A percentile compares a stretch with the other conserved stretches of the same genome.
Evolutionary conservation across 495 filamentous ascomycete genomes (phyloP).

Genomic region (Xylaria longipes): DNA sequence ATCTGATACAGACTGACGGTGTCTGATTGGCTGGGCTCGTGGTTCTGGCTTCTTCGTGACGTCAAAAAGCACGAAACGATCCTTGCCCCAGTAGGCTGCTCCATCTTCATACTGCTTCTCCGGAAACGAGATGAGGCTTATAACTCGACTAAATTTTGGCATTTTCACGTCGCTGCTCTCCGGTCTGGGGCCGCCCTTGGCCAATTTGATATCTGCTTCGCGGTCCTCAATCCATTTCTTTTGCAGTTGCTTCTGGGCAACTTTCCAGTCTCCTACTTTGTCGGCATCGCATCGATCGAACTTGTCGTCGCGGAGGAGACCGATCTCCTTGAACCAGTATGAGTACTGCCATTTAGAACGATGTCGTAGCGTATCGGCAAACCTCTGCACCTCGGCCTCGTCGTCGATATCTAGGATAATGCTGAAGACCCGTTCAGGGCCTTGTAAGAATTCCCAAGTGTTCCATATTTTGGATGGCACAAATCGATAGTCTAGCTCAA

Average conservation of each 20-base stretch:
- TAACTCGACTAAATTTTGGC: neutral
- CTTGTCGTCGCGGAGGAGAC: neutral
- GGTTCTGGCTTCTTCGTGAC: neutral
- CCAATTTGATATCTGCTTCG: neutral
- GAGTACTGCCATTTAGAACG: neutral
- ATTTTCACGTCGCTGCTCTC: neutral
- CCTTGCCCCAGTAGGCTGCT: neutral
- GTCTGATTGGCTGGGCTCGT: neutral
- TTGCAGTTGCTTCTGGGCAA: neutral
- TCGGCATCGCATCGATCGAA: neutral
- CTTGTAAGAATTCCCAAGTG: neutral
- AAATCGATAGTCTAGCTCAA: neutral
- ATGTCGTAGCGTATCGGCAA: neutral
- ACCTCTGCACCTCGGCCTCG: neutral
- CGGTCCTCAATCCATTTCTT: neutral
- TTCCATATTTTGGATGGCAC: neutral
- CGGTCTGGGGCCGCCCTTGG: neutral
- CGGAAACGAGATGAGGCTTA: neutral
- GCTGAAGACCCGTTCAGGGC: neutral
- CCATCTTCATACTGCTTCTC: neutral
- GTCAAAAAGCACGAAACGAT: neutral
- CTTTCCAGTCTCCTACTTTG: neutral
- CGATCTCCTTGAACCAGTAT: neutral
- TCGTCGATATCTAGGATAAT: constrained; percentile 3
- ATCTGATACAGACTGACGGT: neutral